Evolutionary conservation across 2,329 filamentous ascomycete species (phyloP).

Genomic region (Cytospora piceae): DNA sequence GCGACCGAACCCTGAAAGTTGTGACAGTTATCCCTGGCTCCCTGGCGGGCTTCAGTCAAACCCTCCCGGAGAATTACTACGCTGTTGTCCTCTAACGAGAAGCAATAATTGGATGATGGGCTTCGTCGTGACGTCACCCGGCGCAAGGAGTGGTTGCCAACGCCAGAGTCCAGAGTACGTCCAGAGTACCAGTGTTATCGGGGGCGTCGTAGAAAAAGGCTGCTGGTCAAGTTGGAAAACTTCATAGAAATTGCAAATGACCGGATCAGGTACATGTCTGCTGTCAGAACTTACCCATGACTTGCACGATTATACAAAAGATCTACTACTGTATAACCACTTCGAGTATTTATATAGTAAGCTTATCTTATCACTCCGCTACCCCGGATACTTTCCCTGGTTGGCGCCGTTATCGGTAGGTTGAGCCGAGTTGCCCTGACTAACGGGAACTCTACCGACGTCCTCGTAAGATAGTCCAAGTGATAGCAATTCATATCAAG

Average conservation of each 20-base stretch:
- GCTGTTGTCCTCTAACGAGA: not conserved
- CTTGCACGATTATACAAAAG: not conserved
- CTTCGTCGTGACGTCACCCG: constrained; percentile 22
- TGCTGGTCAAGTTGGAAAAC: too few relatives aligned
- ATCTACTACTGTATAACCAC: not conserved
- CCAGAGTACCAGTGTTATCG: too few relatives aligned
- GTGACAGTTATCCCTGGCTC: not conserved
- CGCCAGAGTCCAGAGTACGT: too few relatives aligned
- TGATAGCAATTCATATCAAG: constrained; percentile 12
- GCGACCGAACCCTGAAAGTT: not conserved
- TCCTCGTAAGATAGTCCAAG: not conserved
- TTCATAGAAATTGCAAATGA: too few relatives aligned
- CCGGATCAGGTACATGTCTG: too few relatives aligned
- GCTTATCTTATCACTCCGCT: constrained; percentile 1
- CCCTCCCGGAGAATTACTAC: too few relatives aligned
- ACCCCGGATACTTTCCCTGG: not conserved
- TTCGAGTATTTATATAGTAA: not conserved
- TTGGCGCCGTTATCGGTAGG: constrained; percentile 19
- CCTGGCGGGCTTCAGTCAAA: not conserved
- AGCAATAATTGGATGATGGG: not conserved
- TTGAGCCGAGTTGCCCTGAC: constrained; percentile 16
- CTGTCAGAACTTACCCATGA: not conserved
- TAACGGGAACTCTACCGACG: constrained; percentile 5
- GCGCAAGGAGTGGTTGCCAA: not conserved
- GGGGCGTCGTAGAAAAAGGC: too few relatives aligned